Conservation (phyloP, 768 basidiomycete genomes). For the Psilocybe sp. region DNA sequence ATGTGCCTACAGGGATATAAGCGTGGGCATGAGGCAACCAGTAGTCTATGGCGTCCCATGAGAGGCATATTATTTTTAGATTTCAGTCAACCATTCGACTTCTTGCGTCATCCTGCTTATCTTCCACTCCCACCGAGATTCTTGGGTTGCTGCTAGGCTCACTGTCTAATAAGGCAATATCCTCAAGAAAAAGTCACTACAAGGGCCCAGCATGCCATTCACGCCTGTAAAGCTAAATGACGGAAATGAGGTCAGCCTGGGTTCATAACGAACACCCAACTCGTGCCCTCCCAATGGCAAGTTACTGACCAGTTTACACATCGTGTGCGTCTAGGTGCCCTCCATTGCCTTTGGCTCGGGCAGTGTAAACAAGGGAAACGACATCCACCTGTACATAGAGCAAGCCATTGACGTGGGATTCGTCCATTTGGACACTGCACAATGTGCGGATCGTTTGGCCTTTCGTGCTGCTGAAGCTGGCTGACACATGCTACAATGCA, state of each 20-base stretch:
- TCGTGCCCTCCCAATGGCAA: not conserved
- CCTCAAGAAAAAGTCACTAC: too few species aligned
- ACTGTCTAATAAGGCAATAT: too few species aligned
- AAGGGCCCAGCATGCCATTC: conserved; percentile 37
- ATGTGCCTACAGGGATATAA: too few species aligned
- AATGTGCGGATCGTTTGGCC: conserved; percentile 32
- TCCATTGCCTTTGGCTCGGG: conserved; percentile 64
- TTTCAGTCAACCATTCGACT: too few species aligned
- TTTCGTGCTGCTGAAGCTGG: not conserved
- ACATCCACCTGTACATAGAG: conserved; percentile 51
- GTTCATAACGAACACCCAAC: not conserved
- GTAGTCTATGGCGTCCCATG: too few species aligned
- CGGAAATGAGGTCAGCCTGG: conserved; percentile 31
- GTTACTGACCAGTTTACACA: not conserved
- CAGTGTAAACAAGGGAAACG: conserved; percentile 38
- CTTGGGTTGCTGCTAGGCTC: too few species aligned
- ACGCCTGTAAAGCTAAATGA: conserved; percentile 36
- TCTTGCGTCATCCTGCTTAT: too few species aligned
- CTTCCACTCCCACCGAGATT: too few species aligned
- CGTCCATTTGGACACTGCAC: conserved; percentile 62
- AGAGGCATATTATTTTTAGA: too few species aligned
- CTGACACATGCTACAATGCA: conserved; percentile 4
- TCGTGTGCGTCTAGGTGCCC: conserved; percentile 45
- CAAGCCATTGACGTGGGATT: conserved; percentile 62
- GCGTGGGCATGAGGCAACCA: too few species aligned